Evolutionary conservation across 2,329 filamentous ascomycete species (phyloP).

Genomic region (Monilinia fructigena): DNA sequence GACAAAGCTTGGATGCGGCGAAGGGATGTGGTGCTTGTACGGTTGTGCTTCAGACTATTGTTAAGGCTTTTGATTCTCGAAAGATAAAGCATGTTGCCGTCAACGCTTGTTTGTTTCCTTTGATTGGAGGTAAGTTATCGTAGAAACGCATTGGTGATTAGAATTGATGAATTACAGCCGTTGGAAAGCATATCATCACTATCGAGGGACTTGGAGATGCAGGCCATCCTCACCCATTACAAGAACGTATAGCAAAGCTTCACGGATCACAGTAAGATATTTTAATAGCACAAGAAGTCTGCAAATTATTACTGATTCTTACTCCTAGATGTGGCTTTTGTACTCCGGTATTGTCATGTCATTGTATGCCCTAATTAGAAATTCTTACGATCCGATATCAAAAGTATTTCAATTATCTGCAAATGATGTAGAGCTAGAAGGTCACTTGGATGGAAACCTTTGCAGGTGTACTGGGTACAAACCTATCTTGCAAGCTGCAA

Average conservation of each 20-base stretch:
- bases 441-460: conserved; percentile 87
- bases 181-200: conserved; percentile 96
- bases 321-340: conserved; percentile 59
- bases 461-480: conserved; percentile 94
- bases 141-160: background rate
- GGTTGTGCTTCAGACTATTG: conserved; percentile 76
- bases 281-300: background rate
- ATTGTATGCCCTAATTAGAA: conserved; percentile 84
- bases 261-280: conserved; percentile 79
- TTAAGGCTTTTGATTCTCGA: conserved; percentile 62
- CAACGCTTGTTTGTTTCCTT: conserved; percentile 72
- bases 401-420: conserved; percentile 49
- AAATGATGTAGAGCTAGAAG: conserved; percentile 75
- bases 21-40: conserved; percentile 96
- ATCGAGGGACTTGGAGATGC: conserved; percentile 90
- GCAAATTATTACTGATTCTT: background rate
- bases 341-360: conserved; percentile 96
- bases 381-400: conserved; percentile 63
- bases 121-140: conserved; percentile 31
- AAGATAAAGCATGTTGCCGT: conserved; percentile 90
- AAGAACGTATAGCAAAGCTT: conserved; percentile 84
- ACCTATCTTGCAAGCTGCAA: conserved; percentile 89
- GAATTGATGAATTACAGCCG: conserved; percentile 48
- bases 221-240: conserved; percentile 79
- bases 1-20: conserved; percentile 91